Evolutionary conservation across 1,139 yeast genomes (phyloP).

Genomic region (Blastobotrys capitulatus): DNA sequence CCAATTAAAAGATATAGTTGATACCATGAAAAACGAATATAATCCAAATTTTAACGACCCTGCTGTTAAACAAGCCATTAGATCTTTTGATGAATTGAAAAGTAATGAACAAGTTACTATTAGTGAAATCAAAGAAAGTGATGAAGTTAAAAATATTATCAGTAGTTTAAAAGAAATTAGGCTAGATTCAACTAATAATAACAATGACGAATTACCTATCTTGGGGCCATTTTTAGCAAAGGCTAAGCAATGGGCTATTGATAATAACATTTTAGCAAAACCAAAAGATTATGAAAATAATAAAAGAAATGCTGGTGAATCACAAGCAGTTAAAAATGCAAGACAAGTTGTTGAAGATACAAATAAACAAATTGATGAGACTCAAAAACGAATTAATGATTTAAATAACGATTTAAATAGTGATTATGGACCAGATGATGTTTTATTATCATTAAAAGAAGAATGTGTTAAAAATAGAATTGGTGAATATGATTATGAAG

Average conservation of each 20-base stretch:
- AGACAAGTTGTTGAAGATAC: slow-evolving; percentile 7
- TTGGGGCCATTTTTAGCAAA: slow-evolving; percentile 11
- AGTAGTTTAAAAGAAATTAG: slow-evolving; percentile 10
- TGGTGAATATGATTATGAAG: slow-evolving; percentile 67
- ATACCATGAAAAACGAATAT: slow-evolving; percentile 49
- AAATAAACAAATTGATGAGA: slow-evolving; percentile 1
- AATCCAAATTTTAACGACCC: slow-evolving; percentile 90
- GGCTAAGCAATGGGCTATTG: slow-evolving; percentile 21
- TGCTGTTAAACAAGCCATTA: slow-evolving; percentile 73
- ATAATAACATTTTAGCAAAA: slow-evolving; percentile 24
- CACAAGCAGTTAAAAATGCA: neutral
- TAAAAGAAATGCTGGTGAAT: neutral
- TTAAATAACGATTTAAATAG: slow-evolving; percentile 16
- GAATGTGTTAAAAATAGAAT: slow-evolving; percentile 44
- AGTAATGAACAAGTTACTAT: slow-evolving; percentile 6
- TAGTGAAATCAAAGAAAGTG: slow-evolving; percentile 7
- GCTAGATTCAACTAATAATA: neutral
- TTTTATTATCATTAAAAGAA: slow-evolving; percentile 53
- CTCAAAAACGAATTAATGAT: neutral
- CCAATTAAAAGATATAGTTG: slow-evolving; percentile 42
- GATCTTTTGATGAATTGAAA: slow-evolving; percentile 43
- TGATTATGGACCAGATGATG: slow-evolving; percentile 56
- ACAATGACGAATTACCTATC: slow-evolving; percentile 4
- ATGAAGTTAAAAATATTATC: slow-evolving; percentile 6
- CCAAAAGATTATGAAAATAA: neutral